phyloP scores from a whole-genome alignment of 2,329 filamentous ascomycete species.

The Diaporthe humulicola region DNA sequence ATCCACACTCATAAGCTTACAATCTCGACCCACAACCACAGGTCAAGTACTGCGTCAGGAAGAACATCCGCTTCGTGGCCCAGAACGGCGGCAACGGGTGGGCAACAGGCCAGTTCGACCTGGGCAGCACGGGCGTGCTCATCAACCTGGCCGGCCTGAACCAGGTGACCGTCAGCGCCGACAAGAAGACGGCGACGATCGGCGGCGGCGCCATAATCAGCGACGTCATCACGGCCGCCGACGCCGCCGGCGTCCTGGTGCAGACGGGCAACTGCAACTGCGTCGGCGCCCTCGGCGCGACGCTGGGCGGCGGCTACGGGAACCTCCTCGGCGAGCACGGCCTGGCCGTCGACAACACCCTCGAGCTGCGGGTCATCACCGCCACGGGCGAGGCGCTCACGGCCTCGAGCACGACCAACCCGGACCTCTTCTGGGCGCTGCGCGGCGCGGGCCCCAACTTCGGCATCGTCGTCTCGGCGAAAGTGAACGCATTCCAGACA shows the following conservation, averaged over 20 bases:
- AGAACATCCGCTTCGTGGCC: conserved; percentile 43
- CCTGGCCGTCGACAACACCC: conserved; percentile 27
- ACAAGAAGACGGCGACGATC: conserved; percentile 43
- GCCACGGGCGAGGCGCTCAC: not conserved
- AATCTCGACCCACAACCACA: not conserved
- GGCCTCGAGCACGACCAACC: conserved; percentile 49
- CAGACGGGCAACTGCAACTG: conserved; percentile 39
- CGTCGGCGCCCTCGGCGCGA: conserved; percentile 36
- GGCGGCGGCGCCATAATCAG: conserved; percentile 44
- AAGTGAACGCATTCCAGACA: conserved; percentile 58
- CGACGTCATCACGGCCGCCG: conserved; percentile 44
- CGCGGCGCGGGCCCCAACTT: conserved; percentile 71
- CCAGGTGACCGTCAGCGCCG: conserved; percentile 41
- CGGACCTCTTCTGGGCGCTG: conserved; percentile 69
- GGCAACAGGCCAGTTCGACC: conserved; percentile 42
- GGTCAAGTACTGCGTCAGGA: conserved; percentile 29
- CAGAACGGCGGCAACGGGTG: conserved; percentile 45
- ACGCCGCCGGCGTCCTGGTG: conserved; percentile 41
- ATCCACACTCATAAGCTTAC: not conserved
- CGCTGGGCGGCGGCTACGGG: conserved; percentile 44
- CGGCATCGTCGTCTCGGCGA: conserved; percentile 65
- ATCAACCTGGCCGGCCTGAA: conserved; percentile 45
- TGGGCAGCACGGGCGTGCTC: conserved; percentile 41
- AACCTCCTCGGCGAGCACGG: conserved; percentile 21
- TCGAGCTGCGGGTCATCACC: conserved; percentile 18